Percentiles rank a stretch among this genome's conserved stretches.
These are phyloP conservation scores for Podila horticola DNA, from an alignment of 192 early-diverging fungal species.

Conservation along the genomic window DNA sequence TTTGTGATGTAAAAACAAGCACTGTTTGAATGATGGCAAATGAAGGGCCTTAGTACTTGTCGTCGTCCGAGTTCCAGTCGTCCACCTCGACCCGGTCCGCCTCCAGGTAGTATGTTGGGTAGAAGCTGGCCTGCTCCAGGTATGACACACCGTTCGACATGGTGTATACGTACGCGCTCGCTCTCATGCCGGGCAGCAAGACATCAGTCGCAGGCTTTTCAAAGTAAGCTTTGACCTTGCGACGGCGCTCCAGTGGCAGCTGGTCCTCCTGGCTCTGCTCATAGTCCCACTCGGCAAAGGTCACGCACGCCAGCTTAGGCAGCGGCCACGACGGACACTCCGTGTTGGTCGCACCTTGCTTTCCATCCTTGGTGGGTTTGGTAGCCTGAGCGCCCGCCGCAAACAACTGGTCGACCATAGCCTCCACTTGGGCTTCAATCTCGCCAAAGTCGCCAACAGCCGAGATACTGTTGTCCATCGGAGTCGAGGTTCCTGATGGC, in stretches of 20 bases:
- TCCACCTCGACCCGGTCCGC: slow-evolving; percentile 16
- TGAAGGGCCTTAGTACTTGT: neutral
- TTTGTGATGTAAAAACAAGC: no score
- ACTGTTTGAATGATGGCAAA: neutral
- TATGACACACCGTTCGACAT: slow-evolving; percentile 48
- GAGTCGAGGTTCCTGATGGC: neutral
- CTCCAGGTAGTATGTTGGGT: slow-evolving; percentile 41
- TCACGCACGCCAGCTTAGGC: slow-evolving; percentile 13
- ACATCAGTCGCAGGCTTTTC: slow-evolving; percentile 5
- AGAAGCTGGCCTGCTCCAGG: slow-evolving; percentile 23
- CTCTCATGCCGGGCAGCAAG: slow-evolving; percentile 27
- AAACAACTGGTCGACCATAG: slow-evolving; percentile 32
- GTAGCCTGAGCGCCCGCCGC: neutral
- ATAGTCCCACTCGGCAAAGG: slow-evolving; percentile 14
- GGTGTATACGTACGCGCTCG: slow-evolving; percentile 18
- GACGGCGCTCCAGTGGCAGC: slow-evolving; percentile 11
- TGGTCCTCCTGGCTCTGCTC: slow-evolving; percentile 9
- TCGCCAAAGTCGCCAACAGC: neutral
- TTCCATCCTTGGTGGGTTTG: neutral
- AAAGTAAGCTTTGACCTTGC: slow-evolving; percentile 32
- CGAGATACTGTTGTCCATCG: neutral
- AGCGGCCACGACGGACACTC: neutral
- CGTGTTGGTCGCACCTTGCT: neutral
- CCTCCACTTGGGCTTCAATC: slow-evolving; percentile 7
- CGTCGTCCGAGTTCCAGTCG: slow-evolving; percentile 5